These are phyloP conservation scores for Pseudopyricularia cyperi DNA, from an alignment of 2,329 filamentous ascomycete species.

Conservation along the genomic window DNA sequence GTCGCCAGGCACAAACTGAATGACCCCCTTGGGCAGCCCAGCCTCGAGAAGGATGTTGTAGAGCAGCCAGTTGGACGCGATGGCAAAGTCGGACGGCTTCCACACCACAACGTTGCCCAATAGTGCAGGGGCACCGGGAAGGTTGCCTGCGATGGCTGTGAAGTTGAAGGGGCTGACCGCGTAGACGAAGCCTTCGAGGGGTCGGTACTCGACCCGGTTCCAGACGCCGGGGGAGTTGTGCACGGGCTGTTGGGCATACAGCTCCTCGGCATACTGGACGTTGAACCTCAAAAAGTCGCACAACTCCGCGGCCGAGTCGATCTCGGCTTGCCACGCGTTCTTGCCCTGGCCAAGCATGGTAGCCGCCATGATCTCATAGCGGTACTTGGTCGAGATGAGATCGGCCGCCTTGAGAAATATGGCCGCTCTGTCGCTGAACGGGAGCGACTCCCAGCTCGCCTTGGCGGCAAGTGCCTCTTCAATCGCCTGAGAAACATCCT, in stretches of 20 bases:
- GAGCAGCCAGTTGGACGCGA: constrained; percentile 82
- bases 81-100: constrained; percentile 87
- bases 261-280: constrained; percentile 82
- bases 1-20: constrained; percentile 87
- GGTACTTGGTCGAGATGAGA: constrained; percentile 79
- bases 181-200: constrained; percentile 91
- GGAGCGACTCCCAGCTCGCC: constrained; percentile 69
- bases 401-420: constrained; percentile 95
- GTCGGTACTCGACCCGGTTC: constrained; percentile 83
- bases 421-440: constrained; percentile 82
- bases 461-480: constrained; percentile 77
- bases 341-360: constrained; percentile 97
- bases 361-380: constrained; percentile 91
- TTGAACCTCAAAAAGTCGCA: constrained; percentile 91
- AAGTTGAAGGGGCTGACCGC: constrained; percentile 95
- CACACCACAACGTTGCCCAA: constrained; percentile 92
- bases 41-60: constrained; percentile 87
- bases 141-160: constrained; percentile 83
- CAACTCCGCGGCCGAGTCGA: constrained; percentile 85
- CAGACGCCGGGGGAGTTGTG: constrained; percentile 77
- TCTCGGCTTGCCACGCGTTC: constrained; percentile 99
- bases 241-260: constrained; percentile 75
- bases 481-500: constrained; percentile 70
- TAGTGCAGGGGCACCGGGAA: constrained; percentile 69
- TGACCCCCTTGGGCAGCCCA: constrained; percentile 75